These are phyloP conservation scores for Davidsoniella virescens DNA, from an alignment of 2,329 filamentous ascomycete genomes.

Conservation along the genomic window DNA sequence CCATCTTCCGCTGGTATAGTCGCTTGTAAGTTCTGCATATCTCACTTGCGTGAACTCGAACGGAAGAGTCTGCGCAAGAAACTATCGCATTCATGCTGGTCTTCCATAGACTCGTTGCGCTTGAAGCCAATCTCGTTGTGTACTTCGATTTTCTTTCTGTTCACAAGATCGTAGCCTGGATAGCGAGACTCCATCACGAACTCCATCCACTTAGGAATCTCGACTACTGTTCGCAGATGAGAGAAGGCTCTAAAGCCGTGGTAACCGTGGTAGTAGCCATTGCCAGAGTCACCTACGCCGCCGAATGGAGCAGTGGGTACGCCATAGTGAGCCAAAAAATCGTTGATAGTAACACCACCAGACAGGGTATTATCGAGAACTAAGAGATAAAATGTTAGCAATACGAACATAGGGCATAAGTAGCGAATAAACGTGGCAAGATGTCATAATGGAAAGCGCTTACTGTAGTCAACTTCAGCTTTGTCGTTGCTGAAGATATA, in stretches of 20 bases:
- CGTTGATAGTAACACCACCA: constrained; percentile 35
- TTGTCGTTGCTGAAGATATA: constrained; percentile 25
- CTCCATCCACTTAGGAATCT: constrained; percentile 22
- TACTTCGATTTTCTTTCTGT: neutral
- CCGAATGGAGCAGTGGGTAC: constrained; percentile 30
- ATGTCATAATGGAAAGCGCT: constrained; percentile 8
- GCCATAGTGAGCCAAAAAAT: constrained; percentile 28
- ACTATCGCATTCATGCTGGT: neutral
- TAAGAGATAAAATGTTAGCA: constrained; percentile 5
- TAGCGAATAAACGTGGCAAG: neutral
- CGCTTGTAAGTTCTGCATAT: too few species aligned
- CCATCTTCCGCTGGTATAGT: too few species aligned
- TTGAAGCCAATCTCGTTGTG: constrained; percentile 2
- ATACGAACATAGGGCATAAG: too few species aligned
- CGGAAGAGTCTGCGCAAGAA: too few species aligned
- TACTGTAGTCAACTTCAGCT: constrained; percentile 20
- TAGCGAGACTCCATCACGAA: constrained; percentile 14
- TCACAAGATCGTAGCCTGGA: constrained; percentile 14
- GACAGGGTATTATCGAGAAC: constrained; percentile 25
- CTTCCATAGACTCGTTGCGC: constrained; percentile 1
- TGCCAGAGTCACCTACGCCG: constrained; percentile 32
- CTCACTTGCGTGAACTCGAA: too few species aligned
- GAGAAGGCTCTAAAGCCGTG: constrained; percentile 30
- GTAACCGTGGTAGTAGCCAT: constrained; percentile 32
- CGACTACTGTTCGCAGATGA: constrained; percentile 24